phyloP scores from a whole-genome alignment of 306 rosid species.

The Lathyrus sativus region DNA sequence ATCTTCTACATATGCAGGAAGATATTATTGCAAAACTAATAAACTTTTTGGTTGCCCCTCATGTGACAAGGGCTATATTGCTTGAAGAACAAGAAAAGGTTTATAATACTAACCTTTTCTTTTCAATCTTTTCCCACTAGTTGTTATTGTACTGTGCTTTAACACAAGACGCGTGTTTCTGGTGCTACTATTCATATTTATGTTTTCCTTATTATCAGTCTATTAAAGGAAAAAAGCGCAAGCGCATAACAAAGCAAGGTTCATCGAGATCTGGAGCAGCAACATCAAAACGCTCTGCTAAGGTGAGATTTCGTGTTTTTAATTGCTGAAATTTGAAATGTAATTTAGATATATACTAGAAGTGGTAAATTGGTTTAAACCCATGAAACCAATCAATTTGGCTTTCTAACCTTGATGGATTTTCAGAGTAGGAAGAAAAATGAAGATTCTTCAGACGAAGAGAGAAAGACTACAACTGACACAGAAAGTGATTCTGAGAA shows the following conservation, averaged over 20 bases:
- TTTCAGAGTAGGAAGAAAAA: conserved; percentile 65
- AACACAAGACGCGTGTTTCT: conserved; percentile 1
- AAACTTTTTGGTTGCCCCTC: conserved; percentile 85
- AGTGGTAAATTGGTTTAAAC: not conserved
- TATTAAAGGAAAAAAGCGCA: conserved; percentile 60
- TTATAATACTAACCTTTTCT: conserved; percentile 4
- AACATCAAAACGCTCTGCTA: conserved; percentile 59
- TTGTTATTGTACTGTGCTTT: conserved; percentile 9
- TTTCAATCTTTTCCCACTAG: conserved; percentile 5
- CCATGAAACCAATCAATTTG: not conserved
- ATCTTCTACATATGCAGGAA: conserved; percentile 57
- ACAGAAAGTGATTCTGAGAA: conserved; percentile 70
- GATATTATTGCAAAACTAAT: conserved; percentile 76
- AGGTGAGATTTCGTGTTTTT: conserved; percentile 53
- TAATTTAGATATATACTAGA: not conserved
- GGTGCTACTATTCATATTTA: conserved; percentile 22
- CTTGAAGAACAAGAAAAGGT: conserved; percentile 83
- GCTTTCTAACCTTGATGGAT: not conserved
- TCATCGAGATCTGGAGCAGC: conserved; percentile 57
- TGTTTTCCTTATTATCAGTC: conserved; percentile 50
- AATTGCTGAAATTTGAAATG: conserved; percentile 8
- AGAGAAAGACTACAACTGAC: conserved; percentile 57
- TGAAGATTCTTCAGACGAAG: conserved; percentile 45
- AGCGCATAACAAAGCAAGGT: conserved; percentile 60
- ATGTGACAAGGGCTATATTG: conserved; percentile 59